Base-by-base conservation (phyloP, 2,329 filamentous ascomycete genomes). In the Diaporthe amygdali region DNA sequence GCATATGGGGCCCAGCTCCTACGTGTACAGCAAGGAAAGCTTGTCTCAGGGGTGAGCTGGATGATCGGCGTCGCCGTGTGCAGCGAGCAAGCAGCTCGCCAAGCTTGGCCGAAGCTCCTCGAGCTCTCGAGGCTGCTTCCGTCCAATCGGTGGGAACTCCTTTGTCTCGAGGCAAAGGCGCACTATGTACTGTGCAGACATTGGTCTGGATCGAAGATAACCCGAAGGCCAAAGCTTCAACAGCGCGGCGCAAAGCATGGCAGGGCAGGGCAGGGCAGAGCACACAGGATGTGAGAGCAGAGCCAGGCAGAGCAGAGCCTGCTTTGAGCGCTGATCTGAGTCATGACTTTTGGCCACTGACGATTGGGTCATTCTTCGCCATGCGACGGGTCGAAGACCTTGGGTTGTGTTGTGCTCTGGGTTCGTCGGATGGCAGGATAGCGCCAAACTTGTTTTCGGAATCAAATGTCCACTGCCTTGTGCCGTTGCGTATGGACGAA, bases 41-140 rank as follows among this genome's bases (percentile, higher is more conserved):
- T 71, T 54, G 69, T 54, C 54, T 71, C 71, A 73, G 68, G 71
- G 71, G 71, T 71, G 55, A 67, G 64, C 69, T 66, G 51, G 15
- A 14, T 54, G 61, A 66, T 73, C 69, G 71, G 71, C 46, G 47
- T 71, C 63, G 69, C 71, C 69, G 71, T 71, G 32, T 73, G 64
- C 69, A 59, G 59, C 55, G 69, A 39, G 32, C 64, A 64, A 34
- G 63, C 51, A 72, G 68, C 63, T 64, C 30, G 32, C 67, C 54
- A 64, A 64, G 55, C 46, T 69, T 14, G 37, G 68, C 32, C 25
- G 68, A 49, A 70, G 68, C 68, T 70, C 55, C 68, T 59, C 41
- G 51, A 68, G 49, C 44, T 49, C 27, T 68, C 66, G 30, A 37
- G 66, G 66, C 37, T 56, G 52, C 20, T 56, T 68, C 30, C 52